Evolutionary conservation across 768 basidiomycete genomes (phyloP).

Genomic region (Trametes cingulata): DNA sequence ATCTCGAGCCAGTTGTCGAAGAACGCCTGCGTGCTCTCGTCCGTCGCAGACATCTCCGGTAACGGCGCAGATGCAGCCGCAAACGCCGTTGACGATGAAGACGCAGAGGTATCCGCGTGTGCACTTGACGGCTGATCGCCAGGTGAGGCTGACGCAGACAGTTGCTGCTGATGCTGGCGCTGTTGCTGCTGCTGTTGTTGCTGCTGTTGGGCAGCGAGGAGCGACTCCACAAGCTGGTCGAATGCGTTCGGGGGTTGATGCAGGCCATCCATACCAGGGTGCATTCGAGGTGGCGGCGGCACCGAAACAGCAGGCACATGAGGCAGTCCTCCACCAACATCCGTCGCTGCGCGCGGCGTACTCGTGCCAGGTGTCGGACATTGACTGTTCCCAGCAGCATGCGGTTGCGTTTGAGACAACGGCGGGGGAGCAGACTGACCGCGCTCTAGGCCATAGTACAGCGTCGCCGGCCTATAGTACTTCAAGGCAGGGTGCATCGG

Average conservation of each 20-base stretch:
- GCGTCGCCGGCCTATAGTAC: slow-evolving; percentile 37
- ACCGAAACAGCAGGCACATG: neutral
- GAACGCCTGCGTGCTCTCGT: slow-evolving; percentile 18
- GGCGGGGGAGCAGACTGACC: neutral
- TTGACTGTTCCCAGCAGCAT: neutral
- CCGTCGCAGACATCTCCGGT: neutral
- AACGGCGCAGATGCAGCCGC: neutral
- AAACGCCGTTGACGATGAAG: neutral
- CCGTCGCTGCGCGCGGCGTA: neutral
- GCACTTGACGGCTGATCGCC: neutral
- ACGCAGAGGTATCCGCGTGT: neutral
- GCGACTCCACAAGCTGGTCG: slow-evolving; percentile 42
- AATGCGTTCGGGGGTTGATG: slow-evolving; percentile 28
- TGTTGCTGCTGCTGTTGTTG: slow-evolving; percentile 19
- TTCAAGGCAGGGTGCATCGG: slow-evolving; percentile 28
- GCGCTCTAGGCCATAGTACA: slow-evolving; percentile 33
- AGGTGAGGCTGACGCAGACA: slow-evolving; percentile 6
- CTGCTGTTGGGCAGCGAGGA: slow-evolving; percentile 34
- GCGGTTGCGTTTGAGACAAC: neutral
- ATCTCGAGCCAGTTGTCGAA: slow-evolving; percentile 31
- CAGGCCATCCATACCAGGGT: neutral
- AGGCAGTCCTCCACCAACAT: neutral
- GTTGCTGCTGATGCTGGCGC: slow-evolving; percentile 4
- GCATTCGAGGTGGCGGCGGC: slow-evolving; percentile 1
- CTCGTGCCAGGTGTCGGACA: neutral